A percentile compares a stretch with the other conserved stretches of the same genome.
Conservation (phyloP, 257 asterid genomes). For the Penstemon newberryi region DNA sequence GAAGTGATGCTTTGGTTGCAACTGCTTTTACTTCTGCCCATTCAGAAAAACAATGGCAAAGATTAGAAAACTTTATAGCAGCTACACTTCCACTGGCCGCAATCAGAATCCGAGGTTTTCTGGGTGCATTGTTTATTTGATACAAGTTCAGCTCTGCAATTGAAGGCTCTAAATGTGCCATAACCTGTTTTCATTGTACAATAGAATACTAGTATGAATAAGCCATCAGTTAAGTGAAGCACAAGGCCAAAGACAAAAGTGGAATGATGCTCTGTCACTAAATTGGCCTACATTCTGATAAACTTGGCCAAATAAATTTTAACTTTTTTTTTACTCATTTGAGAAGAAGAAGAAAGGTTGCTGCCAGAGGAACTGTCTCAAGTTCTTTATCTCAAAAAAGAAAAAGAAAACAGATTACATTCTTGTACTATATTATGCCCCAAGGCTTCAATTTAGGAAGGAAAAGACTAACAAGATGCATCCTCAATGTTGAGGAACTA, state of each 20-base stretch:
- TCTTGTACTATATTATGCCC: too few relatives aligned
- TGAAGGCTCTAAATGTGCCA: slow-evolving; percentile 40
- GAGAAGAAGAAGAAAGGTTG: background rate
- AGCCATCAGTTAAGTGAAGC: slow-evolving; percentile 15
- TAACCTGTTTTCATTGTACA: slow-evolving; percentile 39
- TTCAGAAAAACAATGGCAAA: slow-evolving; percentile 73
- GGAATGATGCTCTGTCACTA: background rate
- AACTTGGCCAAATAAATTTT: background rate
- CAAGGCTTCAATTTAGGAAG: too few relatives aligned
- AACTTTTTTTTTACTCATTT: background rate
- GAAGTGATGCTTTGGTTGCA: slow-evolving; percentile 75
- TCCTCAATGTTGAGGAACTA: too few relatives aligned
- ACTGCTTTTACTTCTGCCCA: slow-evolving; percentile 97
- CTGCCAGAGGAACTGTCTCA: too few relatives aligned
- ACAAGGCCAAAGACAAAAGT: background rate
- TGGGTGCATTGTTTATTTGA: slow-evolving; percentile 36
- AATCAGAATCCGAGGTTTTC: slow-evolving; percentile 75
- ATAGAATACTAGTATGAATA: background rate
- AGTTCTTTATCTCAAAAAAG: too few relatives aligned
- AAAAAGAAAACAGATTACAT: too few relatives aligned
- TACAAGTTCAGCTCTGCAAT: slow-evolving; percentile 31
- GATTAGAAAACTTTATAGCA: slow-evolving; percentile 76
- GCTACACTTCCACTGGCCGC: slow-evolving; percentile 97
- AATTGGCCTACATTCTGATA: background rate
- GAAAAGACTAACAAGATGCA: too few relatives aligned